A percentile compares a stretch with the other conserved stretches of the same genome.
These are phyloP conservation scores for Trichophyton schoenleinii DNA, from an alignment of 2,329 filamentous ascomycete species.

Conservation along the genomic window DNA sequence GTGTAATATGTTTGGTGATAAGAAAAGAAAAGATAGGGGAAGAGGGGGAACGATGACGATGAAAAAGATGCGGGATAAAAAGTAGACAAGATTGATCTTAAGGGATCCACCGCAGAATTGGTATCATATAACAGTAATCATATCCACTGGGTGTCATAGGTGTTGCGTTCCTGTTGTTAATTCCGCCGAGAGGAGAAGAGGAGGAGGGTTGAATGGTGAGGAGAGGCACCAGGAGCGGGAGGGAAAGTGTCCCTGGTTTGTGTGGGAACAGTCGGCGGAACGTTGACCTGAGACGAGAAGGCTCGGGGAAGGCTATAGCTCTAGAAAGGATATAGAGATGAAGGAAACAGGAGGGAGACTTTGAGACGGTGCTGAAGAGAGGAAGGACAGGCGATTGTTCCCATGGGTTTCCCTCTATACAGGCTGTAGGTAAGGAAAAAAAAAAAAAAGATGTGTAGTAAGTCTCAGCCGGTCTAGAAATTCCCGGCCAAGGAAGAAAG, in stretches of 20 bases:
- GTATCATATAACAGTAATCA: conserved; percentile 2
- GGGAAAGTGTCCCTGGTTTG: too few species aligned
- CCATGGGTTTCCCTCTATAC: background rate
- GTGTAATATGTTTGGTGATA: background rate
- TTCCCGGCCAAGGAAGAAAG: background rate
- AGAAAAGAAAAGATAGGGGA: background rate
- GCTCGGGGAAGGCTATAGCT: background rate
- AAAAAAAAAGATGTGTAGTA: too few species aligned
- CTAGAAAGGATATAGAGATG: background rate
- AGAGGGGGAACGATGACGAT: background rate
- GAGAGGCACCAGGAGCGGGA: too few species aligned
- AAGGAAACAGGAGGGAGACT: background rate
- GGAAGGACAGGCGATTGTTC: background rate
- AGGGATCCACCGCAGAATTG: background rate
- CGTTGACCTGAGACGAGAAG: background rate
- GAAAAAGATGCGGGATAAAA: background rate
- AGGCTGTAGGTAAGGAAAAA: background rate
- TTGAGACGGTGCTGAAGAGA: background rate
- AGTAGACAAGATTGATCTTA: background rate
- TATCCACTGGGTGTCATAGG: background rate
- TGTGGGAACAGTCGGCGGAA: background rate
- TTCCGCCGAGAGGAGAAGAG: background rate
- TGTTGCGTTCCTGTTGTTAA: background rate
- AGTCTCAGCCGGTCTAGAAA: background rate
- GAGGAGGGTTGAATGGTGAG: background rate